These are phyloP conservation scores for Solanum boliviense DNA, from an alignment of 257 asterid species.

Conservation along the genomic window DNA sequence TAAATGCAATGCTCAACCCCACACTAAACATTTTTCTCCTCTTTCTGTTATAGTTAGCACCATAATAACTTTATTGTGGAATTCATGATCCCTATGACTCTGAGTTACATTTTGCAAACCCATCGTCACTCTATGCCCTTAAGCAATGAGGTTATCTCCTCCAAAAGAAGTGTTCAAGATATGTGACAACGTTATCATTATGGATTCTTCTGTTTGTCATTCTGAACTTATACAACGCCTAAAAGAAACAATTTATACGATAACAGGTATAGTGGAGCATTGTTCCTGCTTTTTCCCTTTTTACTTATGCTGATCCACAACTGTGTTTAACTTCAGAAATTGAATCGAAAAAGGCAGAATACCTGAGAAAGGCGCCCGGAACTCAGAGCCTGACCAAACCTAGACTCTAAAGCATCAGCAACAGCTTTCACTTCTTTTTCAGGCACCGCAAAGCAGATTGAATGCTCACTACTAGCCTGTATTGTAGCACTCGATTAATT, in stretches of 20 bases:
- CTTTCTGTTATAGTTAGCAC: background rate
- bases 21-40: background rate
- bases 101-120: background rate
- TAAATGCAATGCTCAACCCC: background rate
- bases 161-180: background rate
- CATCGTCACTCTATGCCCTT: background rate
- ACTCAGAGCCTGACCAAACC: conserved; percentile 77
- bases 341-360: background rate
- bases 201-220: background rate
- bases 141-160: background rate
- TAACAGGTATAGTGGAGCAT: background rate
- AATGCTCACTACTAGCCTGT: conserved; percentile 99
- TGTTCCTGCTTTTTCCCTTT: background rate
- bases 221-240: background rate
- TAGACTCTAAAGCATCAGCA: conserved; percentile 71
- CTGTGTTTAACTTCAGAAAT: background rate
- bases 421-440: conserved; percentile 89
- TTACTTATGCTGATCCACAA: background rate
- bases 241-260: background rate
- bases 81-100: background rate
- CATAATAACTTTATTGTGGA: background rate
- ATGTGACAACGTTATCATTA: background rate
- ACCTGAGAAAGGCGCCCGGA: conserved; percentile 99
- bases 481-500: conserved; percentile 1
- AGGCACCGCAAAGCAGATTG: conserved; percentile 99